Base-by-base conservation (phyloP, 2,329 filamentous ascomycete species). In the Aspergillus novofumigatus region DNA sequence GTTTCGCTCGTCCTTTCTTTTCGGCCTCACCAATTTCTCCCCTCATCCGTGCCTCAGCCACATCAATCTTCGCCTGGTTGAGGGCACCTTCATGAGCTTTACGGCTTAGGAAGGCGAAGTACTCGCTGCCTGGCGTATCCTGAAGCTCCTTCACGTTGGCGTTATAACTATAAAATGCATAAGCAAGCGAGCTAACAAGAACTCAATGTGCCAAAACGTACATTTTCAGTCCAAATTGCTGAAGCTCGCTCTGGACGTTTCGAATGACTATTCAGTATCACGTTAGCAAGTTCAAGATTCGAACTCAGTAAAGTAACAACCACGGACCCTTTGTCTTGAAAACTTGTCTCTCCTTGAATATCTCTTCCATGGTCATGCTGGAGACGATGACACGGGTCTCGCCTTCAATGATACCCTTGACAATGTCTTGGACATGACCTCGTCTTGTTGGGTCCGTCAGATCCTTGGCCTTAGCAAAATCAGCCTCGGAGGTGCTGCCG, bases 341-440 rank as follows among this genome's bases (percentile, higher is more conserved):
- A 47, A 88, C 79, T 64, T 90, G 86, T 35, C 89, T 81, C 74
- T 90, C 87, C 59, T 86, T 88, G 73, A 92, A 92, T 58, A 95
- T 89, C 74, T 94, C 90, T 70, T 93, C 90, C 89, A 94, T 93
- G n/a, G 90, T 92, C 89, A 95, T 93, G 65, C 85, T 87, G 0
- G 87, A 90, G 45, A 95, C 89, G 53, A 95, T 85, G 5, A 91
- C 88, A 57, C 91, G 84, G 1, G 89, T 92, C 73, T 95, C 91
- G 60, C 91, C 91, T 72, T 95, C 90, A 65, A 95, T 94, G 72
- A 95, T 92, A 59, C 90, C 91, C 73, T 91, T 93, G 73, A 95
- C 88, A 60, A 95, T 95, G 64, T 89, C 89, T 68, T 89, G 88
- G 17, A 94, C 86, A 75, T 93, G 89, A 54, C 83, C 80, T n/a